These are phyloP conservation scores for Annona squamosa DNA, from an alignment of 164 flowering plant species.

Conservation along the genomic window DNA sequence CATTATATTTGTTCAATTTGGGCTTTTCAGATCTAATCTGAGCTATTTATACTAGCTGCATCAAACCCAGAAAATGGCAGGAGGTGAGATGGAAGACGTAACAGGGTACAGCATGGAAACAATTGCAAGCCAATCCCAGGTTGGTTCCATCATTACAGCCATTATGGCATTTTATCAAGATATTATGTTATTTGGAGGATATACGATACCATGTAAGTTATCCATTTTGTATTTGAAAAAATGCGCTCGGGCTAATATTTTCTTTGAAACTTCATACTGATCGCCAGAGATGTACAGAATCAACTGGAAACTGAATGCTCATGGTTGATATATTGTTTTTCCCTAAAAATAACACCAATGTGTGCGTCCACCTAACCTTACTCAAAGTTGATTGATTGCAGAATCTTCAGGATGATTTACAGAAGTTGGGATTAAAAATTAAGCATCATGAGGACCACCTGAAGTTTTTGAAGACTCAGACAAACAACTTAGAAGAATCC, in stretches of 20 bases:
- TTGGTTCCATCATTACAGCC: not conserved
- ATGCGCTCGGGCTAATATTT: not conserved
- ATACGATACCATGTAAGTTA: too few species aligned
- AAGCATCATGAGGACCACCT: constrained; percentile 71
- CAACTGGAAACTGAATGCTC: not conserved
- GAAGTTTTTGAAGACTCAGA: constrained; percentile 38
- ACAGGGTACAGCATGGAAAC: constrained; percentile 1
- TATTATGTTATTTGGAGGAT: not conserved
- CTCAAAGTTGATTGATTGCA: constrained; percentile 21
- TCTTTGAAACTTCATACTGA: not conserved
- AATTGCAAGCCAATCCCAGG: not conserved
- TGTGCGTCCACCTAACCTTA: not conserved
- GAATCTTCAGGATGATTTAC: constrained; percentile 64
- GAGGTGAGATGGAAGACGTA: not conserved
- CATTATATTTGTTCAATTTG: too few species aligned
- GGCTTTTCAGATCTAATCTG: too few species aligned
- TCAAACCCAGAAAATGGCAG: constrained; percentile 3
- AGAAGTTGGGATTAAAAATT: constrained; percentile 46
- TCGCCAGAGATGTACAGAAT: not conserved
- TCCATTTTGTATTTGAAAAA: not conserved
- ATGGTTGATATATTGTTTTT: not conserved
- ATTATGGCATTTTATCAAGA: not conserved
- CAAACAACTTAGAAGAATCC: constrained; percentile 42
- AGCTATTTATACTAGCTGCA: not conserved
- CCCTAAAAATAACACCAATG: not conserved